Conservation (phyloP, 2,329 filamentous ascomycete genomes). For the Daldinia sp. region DNA sequence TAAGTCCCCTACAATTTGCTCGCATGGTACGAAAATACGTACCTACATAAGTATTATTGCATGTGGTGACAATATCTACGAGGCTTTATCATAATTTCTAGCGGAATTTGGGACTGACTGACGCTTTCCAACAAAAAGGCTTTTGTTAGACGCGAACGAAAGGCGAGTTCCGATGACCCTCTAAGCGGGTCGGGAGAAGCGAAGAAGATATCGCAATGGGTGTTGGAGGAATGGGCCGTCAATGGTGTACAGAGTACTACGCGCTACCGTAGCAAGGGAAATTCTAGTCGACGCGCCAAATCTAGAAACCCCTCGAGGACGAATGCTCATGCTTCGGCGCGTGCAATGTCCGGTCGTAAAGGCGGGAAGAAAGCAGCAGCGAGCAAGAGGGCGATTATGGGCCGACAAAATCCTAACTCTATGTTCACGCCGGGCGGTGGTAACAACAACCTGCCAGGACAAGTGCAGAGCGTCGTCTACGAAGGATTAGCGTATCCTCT, state of each 20-base stretch:
- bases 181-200: constrained; percentile 55
- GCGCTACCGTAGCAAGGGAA: constrained; percentile 71
- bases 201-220: constrained; percentile 80
- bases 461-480: constrained; percentile 6
- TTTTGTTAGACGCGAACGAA: constrained; percentile 55
- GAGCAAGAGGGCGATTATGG: constrained; percentile 25
- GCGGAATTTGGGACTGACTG: constrained; percentile 7
- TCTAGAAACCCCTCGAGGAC: constrained; percentile 3
- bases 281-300: constrained; percentile 44
- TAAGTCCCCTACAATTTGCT: constrained; percentile 58
- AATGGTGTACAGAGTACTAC: constrained; percentile 88
- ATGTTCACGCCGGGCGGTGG: neutral
- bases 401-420: constrained; percentile 8
- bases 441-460: constrained; percentile 16
- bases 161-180: constrained; percentile 50
- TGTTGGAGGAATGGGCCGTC: constrained; percentile 74
- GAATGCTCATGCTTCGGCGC: constrained; percentile 29
- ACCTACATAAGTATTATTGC: neutral
- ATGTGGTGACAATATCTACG: neutral
- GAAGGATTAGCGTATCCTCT: constrained; percentile 10
- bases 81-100: neutral
- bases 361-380: constrained; percentile 41
- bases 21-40: neutral
- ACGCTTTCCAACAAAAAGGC: constrained; percentile 41
- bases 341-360: constrained; percentile 42